Base-by-base conservation (phyloP, 2,329 filamentous ascomycete species). In the Fusarium nisikadoi region DNA sequence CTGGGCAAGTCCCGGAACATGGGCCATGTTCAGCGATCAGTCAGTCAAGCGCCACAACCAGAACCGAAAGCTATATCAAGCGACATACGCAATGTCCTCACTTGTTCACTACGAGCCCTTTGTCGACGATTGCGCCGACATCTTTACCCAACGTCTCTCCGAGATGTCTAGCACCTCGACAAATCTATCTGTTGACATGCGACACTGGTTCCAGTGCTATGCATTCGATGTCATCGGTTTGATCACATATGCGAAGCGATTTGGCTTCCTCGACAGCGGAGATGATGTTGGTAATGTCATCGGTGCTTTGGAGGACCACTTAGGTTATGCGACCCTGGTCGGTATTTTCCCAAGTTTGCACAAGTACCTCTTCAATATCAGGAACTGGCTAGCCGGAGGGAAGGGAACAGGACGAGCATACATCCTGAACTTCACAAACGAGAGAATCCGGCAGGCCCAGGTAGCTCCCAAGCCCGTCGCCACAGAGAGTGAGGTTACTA, bases 121-220 rank as follows among this genome's bases (percentile, higher is more conserved):
- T 2, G 62, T 73, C 0, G 54, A 73, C 13, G 54, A 73, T 12
- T 73, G 70, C 8, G 67, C 66, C 3, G 50, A 71, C 1, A 39
- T 72, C 7, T 72, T 72, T 5, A 36, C 47, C 0, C 56, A 59
- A 1, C 53, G 70, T 1, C 57, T 72, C 9, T 60, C 52, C 0
- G 70, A 73, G 4, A 49, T 72, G 23, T 46, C 42, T 1, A 29
- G 54, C 1, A 60, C 60, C 0, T 19, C 41, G 0, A 16, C 45
- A 0, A 13, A n/a, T 2, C 6, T 66, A 0, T 27, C 52, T 0
- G 52, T 64, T 4, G 65, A 72, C 5, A 72, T 72, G 39, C 31
- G 69, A 0, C 58, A 72, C 4, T 72, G 70, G 70, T 72, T 72
- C 3, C 70, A 72, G 10, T 72, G 70, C 5, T 72, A 70, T n/a